These are phyloP conservation scores for Zostera marina DNA, from an alignment of 116 monocot genomes.

Conservation along the genomic window DNA sequence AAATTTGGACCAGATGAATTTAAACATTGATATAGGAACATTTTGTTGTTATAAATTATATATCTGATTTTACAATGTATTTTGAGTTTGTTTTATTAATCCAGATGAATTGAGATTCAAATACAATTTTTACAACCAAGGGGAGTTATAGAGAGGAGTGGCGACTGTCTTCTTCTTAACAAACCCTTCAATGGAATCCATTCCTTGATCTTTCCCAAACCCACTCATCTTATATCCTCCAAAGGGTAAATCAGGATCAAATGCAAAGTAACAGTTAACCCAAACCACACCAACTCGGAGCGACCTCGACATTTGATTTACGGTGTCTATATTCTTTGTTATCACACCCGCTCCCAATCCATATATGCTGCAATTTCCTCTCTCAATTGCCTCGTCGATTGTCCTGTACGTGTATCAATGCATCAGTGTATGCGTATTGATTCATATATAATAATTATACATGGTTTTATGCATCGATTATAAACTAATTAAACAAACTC, in stretches of 20 bases:
- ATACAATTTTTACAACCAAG: constrained; percentile 77
- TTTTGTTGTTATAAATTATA: no score
- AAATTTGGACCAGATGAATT: no score
- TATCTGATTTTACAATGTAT: no score
- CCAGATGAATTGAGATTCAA: no score
- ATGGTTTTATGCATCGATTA: no score
- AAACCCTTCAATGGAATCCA: constrained; percentile 58
- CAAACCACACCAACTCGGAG: constrained; percentile 49
- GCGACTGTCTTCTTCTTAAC: constrained; percentile 68
- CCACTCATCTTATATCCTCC: constrained; percentile 95
- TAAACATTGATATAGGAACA: no score
- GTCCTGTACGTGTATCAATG: no score
- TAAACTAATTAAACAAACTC: constrained; percentile 10
- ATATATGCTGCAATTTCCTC: constrained; percentile 42
- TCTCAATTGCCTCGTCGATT: constrained; percentile 54
- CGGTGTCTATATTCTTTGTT: constrained; percentile 48
- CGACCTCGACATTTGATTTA: constrained; percentile 44
- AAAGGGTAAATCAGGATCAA: constrained; percentile 62
- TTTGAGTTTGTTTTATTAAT: no score
- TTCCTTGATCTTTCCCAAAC: constrained; percentile 60
- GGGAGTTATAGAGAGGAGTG: constrained; percentile 42
- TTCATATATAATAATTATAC: no score
- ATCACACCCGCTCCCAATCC: constrained; percentile 79
- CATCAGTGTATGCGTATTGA: no score
- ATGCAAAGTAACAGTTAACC: constrained; percentile 63